These are phyloP conservation scores for Trichoderma erinaceum DNA, from an alignment of 495 filamentous ascomycete species.

Conservation along the genomic window DNA sequence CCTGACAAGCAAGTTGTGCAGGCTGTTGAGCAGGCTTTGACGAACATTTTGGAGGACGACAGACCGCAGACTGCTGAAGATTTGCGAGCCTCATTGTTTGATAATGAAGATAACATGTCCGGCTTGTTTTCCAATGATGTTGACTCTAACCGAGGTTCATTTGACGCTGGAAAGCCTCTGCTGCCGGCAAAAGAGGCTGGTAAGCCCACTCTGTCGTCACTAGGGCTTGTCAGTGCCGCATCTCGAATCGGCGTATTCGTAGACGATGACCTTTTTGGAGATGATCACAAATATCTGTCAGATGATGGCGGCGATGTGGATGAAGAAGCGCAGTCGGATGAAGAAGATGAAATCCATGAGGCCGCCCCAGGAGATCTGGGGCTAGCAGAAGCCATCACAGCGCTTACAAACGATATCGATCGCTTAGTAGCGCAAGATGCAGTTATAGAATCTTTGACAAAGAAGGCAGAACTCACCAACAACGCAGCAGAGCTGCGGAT, in stretches of 20 bases:
- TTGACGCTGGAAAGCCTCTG: constrained; percentile 19
- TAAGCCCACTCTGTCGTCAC: constrained; percentile 80
- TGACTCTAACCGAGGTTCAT: constrained; percentile 22
- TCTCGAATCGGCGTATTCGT: constrained; percentile 81
- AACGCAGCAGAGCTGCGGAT: constrained; percentile 91
- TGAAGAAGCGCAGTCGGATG: constrained; percentile 53
- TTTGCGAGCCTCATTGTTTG: constrained; percentile 50
- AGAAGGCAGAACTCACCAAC: constrained; percentile 95
- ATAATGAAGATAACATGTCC: constrained; percentile 44
- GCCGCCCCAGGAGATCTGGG: constrained; percentile 94
- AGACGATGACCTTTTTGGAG: constrained; percentile 87
- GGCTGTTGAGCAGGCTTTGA: constrained; percentile 92
- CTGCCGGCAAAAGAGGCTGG: constrained; percentile 44
- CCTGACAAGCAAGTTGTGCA: constrained; percentile 64
- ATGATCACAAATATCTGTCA: constrained; percentile 78
- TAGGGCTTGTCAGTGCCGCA: constrained; percentile 79
- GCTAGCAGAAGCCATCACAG: constrained; percentile 83
- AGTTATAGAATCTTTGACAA: constrained; percentile 82
- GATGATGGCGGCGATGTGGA: constrained; percentile 69
- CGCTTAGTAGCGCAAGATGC: constrained; percentile 81
- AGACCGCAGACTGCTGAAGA: constrained; percentile 57
- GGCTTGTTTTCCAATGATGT: constrained; percentile 42
- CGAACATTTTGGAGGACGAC: constrained; percentile 79
- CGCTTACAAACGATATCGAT: constrained; percentile 80
- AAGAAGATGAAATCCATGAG: constrained; percentile 83